Percentiles rank a stretch among this genome's conserved stretches.
Evolutionary conservation across 2,329 filamentous ascomycete genomes (phyloP).

Genomic region (Colletotrichum graminicola): DNA sequence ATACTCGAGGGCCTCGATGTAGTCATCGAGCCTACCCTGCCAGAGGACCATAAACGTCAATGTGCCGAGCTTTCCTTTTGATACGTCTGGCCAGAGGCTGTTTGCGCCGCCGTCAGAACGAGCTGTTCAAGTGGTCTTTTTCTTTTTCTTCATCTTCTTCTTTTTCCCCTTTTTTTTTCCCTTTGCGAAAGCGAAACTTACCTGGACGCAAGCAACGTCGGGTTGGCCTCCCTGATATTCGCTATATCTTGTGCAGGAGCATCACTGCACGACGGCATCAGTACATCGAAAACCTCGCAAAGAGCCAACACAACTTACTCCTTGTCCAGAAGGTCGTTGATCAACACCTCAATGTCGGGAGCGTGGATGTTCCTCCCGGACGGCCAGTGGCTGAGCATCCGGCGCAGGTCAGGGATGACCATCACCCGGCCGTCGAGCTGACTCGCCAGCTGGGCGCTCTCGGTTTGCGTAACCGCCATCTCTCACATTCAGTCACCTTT

Average conservation of each 20-base stretch:
- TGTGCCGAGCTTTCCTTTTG: conserved; percentile 15
- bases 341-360: conserved; percentile 13
- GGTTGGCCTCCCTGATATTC: conserved; percentile 32
- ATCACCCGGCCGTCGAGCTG: conserved; percentile 32
- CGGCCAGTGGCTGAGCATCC: conserved; percentile 36
- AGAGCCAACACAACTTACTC: conserved; percentile 18
- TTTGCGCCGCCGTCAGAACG: conserved; percentile 9
- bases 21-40: conserved; percentile 40
- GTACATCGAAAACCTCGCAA: background rate
- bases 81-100: conserved; percentile 36
- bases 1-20: conserved; percentile 36
- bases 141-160: background rate
- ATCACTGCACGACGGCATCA: conserved; percentile 3
- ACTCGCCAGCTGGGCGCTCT: conserved; percentile 32
- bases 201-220: conserved; percentile 35
- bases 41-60: conserved; percentile 37
- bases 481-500: conserved; percentile 1
- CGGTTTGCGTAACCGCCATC: conserved; percentile 20
- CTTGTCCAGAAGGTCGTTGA: conserved; percentile 6
- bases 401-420: conserved; percentile 30
- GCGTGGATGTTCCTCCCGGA: conserved; percentile 21
- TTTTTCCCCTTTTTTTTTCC: background rate
- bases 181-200: background rate
- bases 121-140: background rate
- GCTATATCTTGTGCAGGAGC: conserved; percentile 12